Conservation (phyloP, 2,329 filamentous ascomycete species). For the Fusarium decemcellulare region DNA sequence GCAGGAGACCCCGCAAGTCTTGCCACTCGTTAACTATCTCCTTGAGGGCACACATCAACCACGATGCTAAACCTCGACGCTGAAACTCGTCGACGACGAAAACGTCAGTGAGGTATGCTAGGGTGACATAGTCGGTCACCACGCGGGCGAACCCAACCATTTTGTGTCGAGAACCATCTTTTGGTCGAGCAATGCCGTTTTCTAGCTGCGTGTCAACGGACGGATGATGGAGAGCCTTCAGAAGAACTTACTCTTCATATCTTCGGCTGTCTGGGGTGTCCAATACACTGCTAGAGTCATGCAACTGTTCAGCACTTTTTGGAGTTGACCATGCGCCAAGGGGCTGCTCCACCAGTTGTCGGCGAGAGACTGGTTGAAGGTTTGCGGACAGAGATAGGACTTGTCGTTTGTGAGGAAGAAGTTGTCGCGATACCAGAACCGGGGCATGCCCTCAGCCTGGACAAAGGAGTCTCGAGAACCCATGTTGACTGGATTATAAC, state of each 20-base stretch:
- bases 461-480: conserved; percentile 44
- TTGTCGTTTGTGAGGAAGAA: conserved; percentile 75
- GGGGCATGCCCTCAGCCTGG: conserved; percentile 51
- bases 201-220: conserved; percentile 42
- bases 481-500: conserved; percentile 38
- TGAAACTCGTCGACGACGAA: conserved; percentile 74
- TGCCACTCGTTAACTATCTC: conserved; percentile 71
- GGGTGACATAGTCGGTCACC: conserved; percentile 79
- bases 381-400: conserved; percentile 65
- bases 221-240: background rate
- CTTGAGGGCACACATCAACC: conserved; percentile 73
- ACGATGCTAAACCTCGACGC: conserved; percentile 73
- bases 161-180: conserved; percentile 49
- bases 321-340: conserved; percentile 62
- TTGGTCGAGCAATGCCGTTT: conserved; percentile 50
- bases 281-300: conserved; percentile 72
- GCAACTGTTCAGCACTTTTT: conserved; percentile 69
- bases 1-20: conserved; percentile 70
- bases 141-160: conserved; percentile 65
- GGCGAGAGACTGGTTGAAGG: conserved; percentile 68
- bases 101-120: conserved; percentile 78
- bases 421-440: conserved; percentile 65
- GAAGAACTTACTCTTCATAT: conserved; percentile 54
- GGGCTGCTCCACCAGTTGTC: conserved; percentile 74
- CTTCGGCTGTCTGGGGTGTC: conserved; percentile 54